Conservation (phyloP, 345 rosid species). For the Heritiera littoralis region DNA sequence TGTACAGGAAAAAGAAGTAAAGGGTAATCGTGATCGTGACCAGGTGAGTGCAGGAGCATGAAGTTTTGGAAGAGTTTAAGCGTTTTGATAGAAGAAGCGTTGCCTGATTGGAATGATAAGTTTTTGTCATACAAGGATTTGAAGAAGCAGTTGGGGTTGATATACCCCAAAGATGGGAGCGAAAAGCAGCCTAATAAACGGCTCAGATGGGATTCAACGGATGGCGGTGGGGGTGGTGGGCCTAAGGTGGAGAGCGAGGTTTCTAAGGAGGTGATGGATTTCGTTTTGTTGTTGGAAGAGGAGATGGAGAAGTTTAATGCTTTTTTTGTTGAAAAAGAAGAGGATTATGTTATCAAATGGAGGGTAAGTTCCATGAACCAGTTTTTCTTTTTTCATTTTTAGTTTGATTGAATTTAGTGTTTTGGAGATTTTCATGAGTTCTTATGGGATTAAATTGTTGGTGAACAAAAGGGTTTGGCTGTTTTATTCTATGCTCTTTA, state of each 20-base stretch:
- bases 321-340: conserved; percentile 59
- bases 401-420: not conserved
- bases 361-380: conserved; percentile 28
- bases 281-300: conserved; percentile 48
- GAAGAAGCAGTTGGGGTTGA: conserved; percentile 57
- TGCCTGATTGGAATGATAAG: conserved; percentile 66
- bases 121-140: conserved; percentile 67
- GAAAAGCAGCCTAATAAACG: conserved; percentile 1
- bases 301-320: conserved; percentile 62
- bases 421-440: not conserved
- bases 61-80: conserved; percentile 62
- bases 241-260: conserved; percentile 4
- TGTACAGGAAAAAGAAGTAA: not conserved
- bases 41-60: conserved; percentile 32
- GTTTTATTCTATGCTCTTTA: not conserved
- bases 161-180: conserved; percentile 23
- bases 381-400: not conserved
- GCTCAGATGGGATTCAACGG: not conserved
- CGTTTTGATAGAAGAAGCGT: conserved; percentile 53
- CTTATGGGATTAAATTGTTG: conserved; percentile 11
- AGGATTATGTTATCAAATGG: conserved; percentile 56
- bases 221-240: not conserved
- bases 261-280: conserved; percentile 40
- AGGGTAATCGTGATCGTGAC: not conserved
- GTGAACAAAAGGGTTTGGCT: not conserved